Base-by-base conservation (phyloP, 169 alveolate species). In the Babesia divergens region DNA sequence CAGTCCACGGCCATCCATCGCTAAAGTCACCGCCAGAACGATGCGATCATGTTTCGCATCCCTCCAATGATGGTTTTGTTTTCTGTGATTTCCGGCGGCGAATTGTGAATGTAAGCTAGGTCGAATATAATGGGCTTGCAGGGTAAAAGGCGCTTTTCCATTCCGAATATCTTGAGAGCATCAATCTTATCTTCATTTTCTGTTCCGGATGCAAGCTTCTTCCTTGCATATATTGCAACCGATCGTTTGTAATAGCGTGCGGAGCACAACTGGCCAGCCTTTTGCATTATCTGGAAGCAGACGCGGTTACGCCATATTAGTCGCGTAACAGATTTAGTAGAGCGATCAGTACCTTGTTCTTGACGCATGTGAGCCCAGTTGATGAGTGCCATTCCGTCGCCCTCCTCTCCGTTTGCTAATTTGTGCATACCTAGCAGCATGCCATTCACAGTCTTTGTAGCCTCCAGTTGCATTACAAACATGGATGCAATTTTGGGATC, bases 351-450 rank as follows among this genome's bases (percentile, higher is more conserved):
- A 32, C 51, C 67, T 47, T 64, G 56, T 40, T 80, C 49, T 34
- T 71, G 67, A 89, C 95, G 64, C 22, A 64, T 37, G 51, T 81
- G 66, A 24, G 89, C 59, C 85, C 87, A 80, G 65, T 88, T 81
- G 24, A 79, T 51, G 55, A 88, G 71, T 0, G 88, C 86, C 82
- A 84, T 75, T 3, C 91, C 91, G 43, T 88, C 93, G 37, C 77
- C 76, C 58, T 70, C 47, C 51, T 84, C 83, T 14, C 62, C 86
- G 29, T 18, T 44, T 16, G 52, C 28, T 47, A 85, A 74, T 35
- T 81, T 69, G 68, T 88, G 71, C 53, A 83, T 55, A 34, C 90
- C 88, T 38, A 88, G 64, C 31, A 82, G 62, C 53, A 76, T 58
- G n/a, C 84, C 82, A 50, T 84, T 80, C 16, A 82, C 84, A 37